Base-by-base conservation (phyloP, 768 basidiomycete species). In the Lentinula edodes region DNA sequence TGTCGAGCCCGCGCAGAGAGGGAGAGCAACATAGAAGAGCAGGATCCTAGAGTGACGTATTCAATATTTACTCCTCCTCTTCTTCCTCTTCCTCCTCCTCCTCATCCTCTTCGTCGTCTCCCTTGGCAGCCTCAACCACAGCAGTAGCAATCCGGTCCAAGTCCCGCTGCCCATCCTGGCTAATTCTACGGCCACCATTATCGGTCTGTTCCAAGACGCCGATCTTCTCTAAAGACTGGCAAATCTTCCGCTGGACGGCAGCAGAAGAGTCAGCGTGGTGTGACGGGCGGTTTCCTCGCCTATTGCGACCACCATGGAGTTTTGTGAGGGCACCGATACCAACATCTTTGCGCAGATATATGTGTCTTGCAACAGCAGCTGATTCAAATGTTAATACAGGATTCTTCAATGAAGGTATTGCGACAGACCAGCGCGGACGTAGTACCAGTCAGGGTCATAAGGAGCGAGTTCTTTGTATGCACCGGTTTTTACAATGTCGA, bases 361-460 rank as follows among this genome's bases (percentile, higher is more conserved):
- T 97, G 88, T 98, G 96, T 72, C 96, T 90, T 78, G 96, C 96
- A 70, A 98, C 79, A 66, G 95, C 93, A 74, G 95, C 95, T 97
- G 70, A 46, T 58, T 38, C n/a, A 28, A 5, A 38, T 20, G 7
- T 35, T 48, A 54, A 16, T 43, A 16, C 2, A 48, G 28, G 35
- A 35, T 48, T 12, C 2, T 46, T 54, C 12, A 4, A 18, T 6
- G 48, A 12, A 43, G 46, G 2, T 10, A 28, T 20, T 16, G 36
- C 5, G 45, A 84, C 87, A 74, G 71, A 97, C 95, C 95, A 78
- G 96, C 92, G 71, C 97, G 93, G 74, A 96, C 83, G 80, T 98
- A 99, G 85, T 88, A 99, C 97, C 97, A 99, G 77, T 99, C 97
- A 46, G 93, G 91, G 78, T 98, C 94, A 80, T 98, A 98, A 59